A percentile compares a stretch with the other conserved stretches of the same genome.
phyloP scores from a whole-genome alignment of 345 rosid genomes.

The Hibiscus trionum region DNA sequence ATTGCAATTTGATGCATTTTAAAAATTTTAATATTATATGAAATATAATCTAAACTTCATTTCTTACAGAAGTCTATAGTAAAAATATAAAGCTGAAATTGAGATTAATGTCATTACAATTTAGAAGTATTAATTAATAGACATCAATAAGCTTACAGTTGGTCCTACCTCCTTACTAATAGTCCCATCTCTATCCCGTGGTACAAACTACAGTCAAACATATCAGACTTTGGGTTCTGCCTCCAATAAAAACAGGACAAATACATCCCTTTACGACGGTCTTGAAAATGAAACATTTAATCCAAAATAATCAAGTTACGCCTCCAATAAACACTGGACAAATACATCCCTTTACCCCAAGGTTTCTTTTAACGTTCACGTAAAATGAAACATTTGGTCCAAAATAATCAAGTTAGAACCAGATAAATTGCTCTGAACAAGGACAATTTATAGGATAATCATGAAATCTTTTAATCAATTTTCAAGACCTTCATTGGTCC shows the following conservation, averaged over 20 bases:
- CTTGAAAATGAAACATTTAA: neutral
- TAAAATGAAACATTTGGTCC: neutral
- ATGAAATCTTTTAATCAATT: neutral
- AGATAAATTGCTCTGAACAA: neutral
- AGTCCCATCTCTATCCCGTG: conserved; percentile 5
- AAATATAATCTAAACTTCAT: neutral
- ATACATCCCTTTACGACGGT: neutral
- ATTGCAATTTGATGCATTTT: neutral
- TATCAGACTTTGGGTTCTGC: conserved; percentile 5
- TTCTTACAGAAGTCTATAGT: neutral
- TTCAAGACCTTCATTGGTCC: neutral
- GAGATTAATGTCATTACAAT: neutral
- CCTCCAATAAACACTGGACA: neutral
- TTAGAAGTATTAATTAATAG: neutral
- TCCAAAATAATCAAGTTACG: neutral
- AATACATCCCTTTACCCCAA: neutral
- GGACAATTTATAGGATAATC: neutral
- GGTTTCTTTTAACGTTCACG: neutral
- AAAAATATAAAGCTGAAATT: neutral
- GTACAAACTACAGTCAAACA: conserved; percentile 1
- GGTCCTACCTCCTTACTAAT: neutral
- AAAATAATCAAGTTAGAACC: neutral
- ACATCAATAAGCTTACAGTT: neutral
- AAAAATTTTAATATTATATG: neutral
- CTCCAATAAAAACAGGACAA: conserved; percentile 9